Evolutionary conservation across 495 filamentous ascomycete genomes (phyloP).

Genomic region (Podospora pseudocomata): DNA sequence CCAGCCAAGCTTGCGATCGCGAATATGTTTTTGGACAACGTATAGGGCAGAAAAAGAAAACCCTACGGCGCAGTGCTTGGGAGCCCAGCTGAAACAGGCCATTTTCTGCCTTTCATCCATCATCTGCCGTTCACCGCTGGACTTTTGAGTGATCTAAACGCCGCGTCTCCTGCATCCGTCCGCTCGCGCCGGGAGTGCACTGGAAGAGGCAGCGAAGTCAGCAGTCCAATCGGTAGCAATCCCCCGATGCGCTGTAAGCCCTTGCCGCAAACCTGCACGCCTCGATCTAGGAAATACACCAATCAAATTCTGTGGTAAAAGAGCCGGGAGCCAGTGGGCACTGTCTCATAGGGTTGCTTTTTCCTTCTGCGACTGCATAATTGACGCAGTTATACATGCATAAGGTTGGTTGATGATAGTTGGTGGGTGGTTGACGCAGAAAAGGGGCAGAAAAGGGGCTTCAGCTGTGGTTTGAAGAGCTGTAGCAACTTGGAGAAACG

Average conservation of each 20-base stretch:
- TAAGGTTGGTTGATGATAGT: not conserved
- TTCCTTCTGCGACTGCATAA: not conserved
- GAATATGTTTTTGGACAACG: not conserved
- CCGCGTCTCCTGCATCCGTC: not conserved
- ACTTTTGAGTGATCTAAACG: not conserved
- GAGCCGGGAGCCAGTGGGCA: not conserved
- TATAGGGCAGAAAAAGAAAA: no score
- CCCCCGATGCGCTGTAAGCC: not conserved
- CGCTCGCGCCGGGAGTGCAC: not conserved
- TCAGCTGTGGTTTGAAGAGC: no score
- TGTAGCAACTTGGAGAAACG: no score
- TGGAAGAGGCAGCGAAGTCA: not conserved
- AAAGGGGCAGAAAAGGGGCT: no score
- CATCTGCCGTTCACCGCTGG: not conserved
- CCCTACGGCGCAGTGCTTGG: no score
- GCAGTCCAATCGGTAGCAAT: not conserved
- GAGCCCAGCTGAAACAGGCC: no score
- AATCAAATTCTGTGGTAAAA: not conserved
- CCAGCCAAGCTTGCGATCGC: not conserved
- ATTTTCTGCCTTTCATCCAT: not conserved
- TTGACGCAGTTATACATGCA: not conserved
- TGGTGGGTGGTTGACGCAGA: no score
- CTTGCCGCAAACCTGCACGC: not conserved
- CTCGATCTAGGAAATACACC: not conserved
- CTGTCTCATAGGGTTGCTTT: not conserved